Base-by-base conservation (phyloP, 805 yeast genomes). In the Saccharomycopsis javanensis region DNA sequence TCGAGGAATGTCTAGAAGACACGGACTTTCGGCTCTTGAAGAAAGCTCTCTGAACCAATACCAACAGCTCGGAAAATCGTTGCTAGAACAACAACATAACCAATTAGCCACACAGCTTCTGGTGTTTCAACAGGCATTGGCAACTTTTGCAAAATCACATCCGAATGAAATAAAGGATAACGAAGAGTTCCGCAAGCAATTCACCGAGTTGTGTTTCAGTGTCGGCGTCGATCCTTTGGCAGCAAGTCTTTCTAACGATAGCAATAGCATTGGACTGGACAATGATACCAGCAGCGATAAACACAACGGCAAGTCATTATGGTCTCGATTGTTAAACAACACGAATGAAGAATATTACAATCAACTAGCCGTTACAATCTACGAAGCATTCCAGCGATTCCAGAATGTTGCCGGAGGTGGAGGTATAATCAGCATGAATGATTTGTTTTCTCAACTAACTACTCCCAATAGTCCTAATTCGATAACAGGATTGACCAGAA, bases 151-250 rank as follows among this genome's bases (percentile, higher is more conserved):
- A 13, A 74, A 73, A 45, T 85, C 83, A 23, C 89, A 90, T 66
- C 82, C 83, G 10, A 75, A 75, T 6, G 89, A 86, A 62, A 82
- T 91, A 50, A 71, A 79, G 55, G 75, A 74, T 51, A 84, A 87
- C 66, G 76, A 83, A 0, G 80, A 80, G 57, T 79, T 89, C 64
- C 73, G 95, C 31, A 72, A 77, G 30, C 84, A 87, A 66, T 88
- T 90, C 68, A 81, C 88, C 37, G 78, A 79, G 58, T 83, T 91
- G 72, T 89, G 96, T 65, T 73, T 78, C 3, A 79, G 83, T 63
- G 83, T 90, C 30, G 97, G 97, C 1, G 83, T 90, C 18, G 97
- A 91, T 67, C 94, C 96, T 0, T 68, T 91, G 28, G 73, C 75
- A n/a, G 65, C 68, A 55, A 68, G 58, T 57, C 72, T n/a, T 71